Base-by-base conservation (phyloP, 169 alveolate genomes). In the Plasmodium cynomolgi region DNA sequence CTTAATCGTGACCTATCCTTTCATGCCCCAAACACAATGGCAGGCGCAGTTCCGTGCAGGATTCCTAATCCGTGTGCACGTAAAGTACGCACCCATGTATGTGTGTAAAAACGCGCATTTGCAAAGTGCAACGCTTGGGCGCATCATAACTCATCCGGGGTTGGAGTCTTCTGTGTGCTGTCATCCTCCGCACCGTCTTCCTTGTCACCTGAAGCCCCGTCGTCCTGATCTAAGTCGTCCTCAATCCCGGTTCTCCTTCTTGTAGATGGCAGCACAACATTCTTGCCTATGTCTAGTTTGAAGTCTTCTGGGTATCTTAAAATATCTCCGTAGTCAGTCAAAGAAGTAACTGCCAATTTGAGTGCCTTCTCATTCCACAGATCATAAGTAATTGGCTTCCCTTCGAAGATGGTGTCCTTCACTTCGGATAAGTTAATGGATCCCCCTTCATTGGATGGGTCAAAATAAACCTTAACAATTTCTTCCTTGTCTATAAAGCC, bases 271-370 rank as follows among this genome's bases (percentile, higher is more conserved):
- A 88, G 47, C 7, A 77, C 75, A 23, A 88, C 94, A 84, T 95
- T 93, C 50, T 81, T 93, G 7, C 92, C 95, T 54, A 93, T 68
- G 85, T 85, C 96, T n/a, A 95, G 31, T 79, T 86, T 94, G 91
- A 95, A 96, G 84, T 96, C 97, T 62, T 73, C 95, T 3, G 97
- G 97, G 81, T 75, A 93, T 72, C 96, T 83, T 20, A 96, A 81
- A 34, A 95, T 75, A 85, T 96, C 97, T 31, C 97, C 96, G 86
- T 91, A 95, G 91, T 96, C 97, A 11, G 97, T 96, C 83, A 96
- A 75, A 0, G 97, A 91, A 17, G 97, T 92, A 3, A 90, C 95
- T 50, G 97, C 94, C 26, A 96, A 56, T 71, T 95, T 96, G 58
- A 92, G 34, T 1, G 97, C 96, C 85, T 96, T 94, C 72, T 92